These are phyloP conservation scores for Aspergillus heteromorphus DNA, from an alignment of 495 filamentous ascomycete species.

Conservation along the genomic window DNA sequence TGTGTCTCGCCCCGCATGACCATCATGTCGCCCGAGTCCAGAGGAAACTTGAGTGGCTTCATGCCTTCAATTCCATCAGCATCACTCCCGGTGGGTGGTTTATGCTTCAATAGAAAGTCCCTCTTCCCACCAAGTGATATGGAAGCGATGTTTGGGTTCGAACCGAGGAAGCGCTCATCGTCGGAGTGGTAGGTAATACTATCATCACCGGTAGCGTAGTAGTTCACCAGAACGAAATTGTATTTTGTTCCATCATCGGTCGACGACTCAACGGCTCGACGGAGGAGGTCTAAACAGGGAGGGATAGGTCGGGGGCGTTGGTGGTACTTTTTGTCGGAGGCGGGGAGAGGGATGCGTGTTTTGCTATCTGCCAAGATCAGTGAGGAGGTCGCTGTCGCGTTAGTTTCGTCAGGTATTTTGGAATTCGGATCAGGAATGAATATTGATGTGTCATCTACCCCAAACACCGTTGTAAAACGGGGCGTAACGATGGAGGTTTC, in stretches of 20 bases:
- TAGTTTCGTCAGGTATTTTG: background rate
- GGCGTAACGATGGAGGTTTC: constrained; percentile 63
- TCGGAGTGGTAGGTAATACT: constrained; percentile 72
- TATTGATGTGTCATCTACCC: constrained; percentile 54
- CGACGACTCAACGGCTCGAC: constrained; percentile 49
- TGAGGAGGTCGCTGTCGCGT: background rate
- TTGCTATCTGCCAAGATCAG: constrained; percentile 9
- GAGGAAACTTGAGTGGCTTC: constrained; percentile 51
- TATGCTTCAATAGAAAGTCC: constrained; percentile 70
- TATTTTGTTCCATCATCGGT: constrained; percentile 49
- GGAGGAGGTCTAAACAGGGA: constrained; percentile 54
- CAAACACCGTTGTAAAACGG: constrained; percentile 67
- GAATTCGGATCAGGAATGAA: constrained; percentile 19
- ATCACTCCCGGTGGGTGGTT: constrained; percentile 31
- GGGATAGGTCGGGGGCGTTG: constrained; percentile 61
- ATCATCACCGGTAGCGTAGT: constrained; percentile 64
- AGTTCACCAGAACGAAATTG: constrained; percentile 74
- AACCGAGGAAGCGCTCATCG: constrained; percentile 68
- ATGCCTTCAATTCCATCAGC: background rate
- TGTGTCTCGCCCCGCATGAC: constrained; percentile 68
- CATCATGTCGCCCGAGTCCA: constrained; percentile 65
- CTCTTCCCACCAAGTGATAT: constrained; percentile 60
- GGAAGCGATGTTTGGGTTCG: constrained; percentile 62
- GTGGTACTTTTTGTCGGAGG: constrained; percentile 41
- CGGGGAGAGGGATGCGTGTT: constrained; percentile 26